phyloP scores from a whole-genome alignment of 106 monocot genomes.

The Dendrobium huoshanense region DNA sequence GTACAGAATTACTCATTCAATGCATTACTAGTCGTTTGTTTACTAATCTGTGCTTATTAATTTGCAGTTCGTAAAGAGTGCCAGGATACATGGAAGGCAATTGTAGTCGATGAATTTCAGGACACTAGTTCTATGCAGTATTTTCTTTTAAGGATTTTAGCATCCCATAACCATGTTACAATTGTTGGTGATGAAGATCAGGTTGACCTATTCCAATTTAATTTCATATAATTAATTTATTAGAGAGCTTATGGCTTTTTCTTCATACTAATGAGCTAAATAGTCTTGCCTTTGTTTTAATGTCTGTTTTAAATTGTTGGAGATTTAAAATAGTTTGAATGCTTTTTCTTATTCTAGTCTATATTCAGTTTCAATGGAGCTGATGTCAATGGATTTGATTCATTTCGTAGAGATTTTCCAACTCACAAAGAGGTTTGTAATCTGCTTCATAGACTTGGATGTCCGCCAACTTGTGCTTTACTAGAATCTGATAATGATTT shows the following conservation, averaged over 20 bases:
- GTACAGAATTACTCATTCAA: neutral
- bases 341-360: constrained; percentile 41
- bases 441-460: neutral
- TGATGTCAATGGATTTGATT: constrained; percentile 72
- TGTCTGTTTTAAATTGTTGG: neutral
- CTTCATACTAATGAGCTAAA: neutral
- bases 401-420: constrained; percentile 83
- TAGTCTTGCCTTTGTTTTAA: neutral
- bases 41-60: constrained; percentile 7
- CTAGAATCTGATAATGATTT: neutral
- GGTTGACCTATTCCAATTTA: constrained; percentile 21
- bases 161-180: constrained; percentile 71
- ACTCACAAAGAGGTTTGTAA: constrained; percentile 58
- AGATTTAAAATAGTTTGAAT: constrained; percentile 8
- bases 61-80: constrained; percentile 60
- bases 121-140: constrained; percentile 97
- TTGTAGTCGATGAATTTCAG: constrained; percentile 96
- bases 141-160: constrained; percentile 57
- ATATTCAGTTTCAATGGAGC: constrained; percentile 98
- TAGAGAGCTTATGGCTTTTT: neutral
- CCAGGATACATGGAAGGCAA: constrained; percentile 69
- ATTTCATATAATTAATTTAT: neutral
- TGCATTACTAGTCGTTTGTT: neutral
- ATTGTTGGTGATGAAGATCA: constrained; percentile 97
- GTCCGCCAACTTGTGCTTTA: constrained; percentile 6